phyloP scores from a whole-genome alignment of 2,329 filamentous ascomycete genomes.

The Meredithiella fracta region DNA sequence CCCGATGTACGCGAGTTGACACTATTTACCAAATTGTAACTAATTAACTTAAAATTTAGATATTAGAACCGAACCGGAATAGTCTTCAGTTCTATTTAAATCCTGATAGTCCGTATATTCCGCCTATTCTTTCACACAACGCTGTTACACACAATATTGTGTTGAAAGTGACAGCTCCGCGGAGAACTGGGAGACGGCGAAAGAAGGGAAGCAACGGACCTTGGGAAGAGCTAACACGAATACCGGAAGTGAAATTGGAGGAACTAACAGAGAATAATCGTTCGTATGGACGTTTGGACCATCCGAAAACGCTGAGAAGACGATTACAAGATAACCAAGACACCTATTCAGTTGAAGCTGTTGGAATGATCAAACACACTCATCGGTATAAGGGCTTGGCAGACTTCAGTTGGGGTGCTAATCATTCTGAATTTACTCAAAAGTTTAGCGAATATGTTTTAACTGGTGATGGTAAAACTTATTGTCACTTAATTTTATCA shows the following conservation, averaged over 20 bases:
- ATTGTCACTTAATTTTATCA: neutral
- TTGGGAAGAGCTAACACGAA: constrained; percentile 33
- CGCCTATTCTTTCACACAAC: constrained; percentile 62
- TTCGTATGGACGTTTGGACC: constrained; percentile 33
- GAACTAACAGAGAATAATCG: constrained; percentile 20
- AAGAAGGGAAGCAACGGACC: constrained; percentile 60
- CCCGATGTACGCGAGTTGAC: constrained; percentile 22
- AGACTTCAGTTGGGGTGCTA: constrained; percentile 71
- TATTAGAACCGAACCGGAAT: constrained; percentile 31
- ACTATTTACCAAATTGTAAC: neutral
- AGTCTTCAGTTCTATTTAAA: constrained; percentile 57
- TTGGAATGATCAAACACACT: constrained; percentile 59
- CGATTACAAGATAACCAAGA: constrained; percentile 55
- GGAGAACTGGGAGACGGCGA: constrained; percentile 68
- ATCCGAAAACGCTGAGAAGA: constrained; percentile 38
- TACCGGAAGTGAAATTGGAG: constrained; percentile 16
- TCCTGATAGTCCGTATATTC: constrained; percentile 62
- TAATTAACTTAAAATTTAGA: constrained; percentile 19
- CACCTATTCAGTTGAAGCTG: constrained; percentile 49
- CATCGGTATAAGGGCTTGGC: constrained; percentile 71
- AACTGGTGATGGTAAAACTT: constrained; percentile 45
- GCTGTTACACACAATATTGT: constrained; percentile 67
- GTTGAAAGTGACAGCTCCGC: constrained; percentile 73
- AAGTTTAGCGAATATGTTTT: constrained; percentile 56
- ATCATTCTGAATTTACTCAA: constrained; percentile 50